Conservation (phyloP, 2,329 filamentous ascomycete genomes). For the Xylaria sp. region DNA sequence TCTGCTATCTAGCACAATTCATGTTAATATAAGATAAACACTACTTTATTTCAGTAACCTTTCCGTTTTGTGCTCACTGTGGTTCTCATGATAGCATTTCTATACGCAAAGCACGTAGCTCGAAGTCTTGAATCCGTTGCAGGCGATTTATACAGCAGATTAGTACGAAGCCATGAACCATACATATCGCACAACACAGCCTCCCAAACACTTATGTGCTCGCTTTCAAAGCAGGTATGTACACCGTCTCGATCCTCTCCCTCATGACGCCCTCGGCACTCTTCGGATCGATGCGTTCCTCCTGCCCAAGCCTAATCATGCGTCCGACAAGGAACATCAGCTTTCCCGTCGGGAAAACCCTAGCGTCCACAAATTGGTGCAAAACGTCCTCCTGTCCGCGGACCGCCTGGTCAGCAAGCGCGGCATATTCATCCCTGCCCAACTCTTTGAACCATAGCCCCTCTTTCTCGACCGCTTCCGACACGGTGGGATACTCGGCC, state of each 20-base stretch:
- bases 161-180: neutral
- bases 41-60: no score
- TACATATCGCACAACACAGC: neutral
- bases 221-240: constrained; percentile 31
- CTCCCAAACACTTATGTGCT: neutral
- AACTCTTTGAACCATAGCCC: constrained; percentile 63
- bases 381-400: constrained; percentile 55
- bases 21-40: no score
- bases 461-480: constrained; percentile 51
- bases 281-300: constrained; percentile 60
- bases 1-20: no score
- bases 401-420: constrained; percentile 52
- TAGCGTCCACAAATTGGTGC: constrained; percentile 50
- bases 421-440: constrained; percentile 52
- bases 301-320: constrained; percentile 60
- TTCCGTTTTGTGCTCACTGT: no score
- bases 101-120: no score
- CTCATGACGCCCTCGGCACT: constrained; percentile 56
- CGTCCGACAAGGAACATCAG: constrained; percentile 66
- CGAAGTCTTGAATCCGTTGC: no score
- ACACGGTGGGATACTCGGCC: constrained; percentile 45
- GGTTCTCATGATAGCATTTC: no score
- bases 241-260: constrained; percentile 37
- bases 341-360: constrained; percentile 60
- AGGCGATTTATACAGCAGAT: neutral